Conservation (phyloP, 257 asterid genomes). For the Cordia subcordata region DNA sequence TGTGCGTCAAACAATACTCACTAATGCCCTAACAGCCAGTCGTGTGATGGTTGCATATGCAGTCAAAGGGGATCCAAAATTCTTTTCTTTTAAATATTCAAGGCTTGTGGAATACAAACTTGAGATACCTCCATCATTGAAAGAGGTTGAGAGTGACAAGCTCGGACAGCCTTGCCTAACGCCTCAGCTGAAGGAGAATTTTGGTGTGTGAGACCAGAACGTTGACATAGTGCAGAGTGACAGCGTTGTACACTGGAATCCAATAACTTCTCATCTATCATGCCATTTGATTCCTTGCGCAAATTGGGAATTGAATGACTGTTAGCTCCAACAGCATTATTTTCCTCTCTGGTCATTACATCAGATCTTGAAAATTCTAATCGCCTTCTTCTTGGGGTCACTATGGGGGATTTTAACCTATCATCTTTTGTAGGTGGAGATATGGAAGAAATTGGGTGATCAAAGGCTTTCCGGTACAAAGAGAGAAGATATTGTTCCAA, state of each 20-base stretch:
- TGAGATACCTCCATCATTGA: slow-evolving; percentile 81
- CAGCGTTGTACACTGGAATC: slow-evolving; percentile 72
- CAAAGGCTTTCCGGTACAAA: slow-evolving; percentile 85
- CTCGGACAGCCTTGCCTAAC: slow-evolving; percentile 65
- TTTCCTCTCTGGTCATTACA: slow-evolving; percentile 29
- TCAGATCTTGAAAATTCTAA: slow-evolving; percentile 66
- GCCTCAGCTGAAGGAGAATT: slow-evolving; percentile 53
- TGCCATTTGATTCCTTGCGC: slow-evolving; percentile 32
- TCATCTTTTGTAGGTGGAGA: slow-evolving; percentile 51
- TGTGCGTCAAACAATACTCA: too few species aligned
- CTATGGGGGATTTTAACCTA: slow-evolving; percentile 41
- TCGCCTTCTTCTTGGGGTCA: slow-evolving; percentile 73
- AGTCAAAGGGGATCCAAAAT: not conserved
- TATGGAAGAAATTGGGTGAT: slow-evolving; percentile 52
- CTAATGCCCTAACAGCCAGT: too few species aligned
- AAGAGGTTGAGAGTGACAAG: slow-evolving; percentile 92
- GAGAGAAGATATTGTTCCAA: slow-evolving; percentile 96
- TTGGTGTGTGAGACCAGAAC: slow-evolving; percentile 41
- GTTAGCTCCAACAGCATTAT: slow-evolving; percentile 26
- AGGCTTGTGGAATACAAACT: not conserved
- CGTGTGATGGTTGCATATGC: too few species aligned
- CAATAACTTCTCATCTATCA: slow-evolving; percentile 40
- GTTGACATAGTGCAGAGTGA: slow-evolving; percentile 74
- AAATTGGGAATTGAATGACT: slow-evolving; percentile 22
- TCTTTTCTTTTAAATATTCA: not conserved